Percentiles rank a stretch among this genome's conserved stretches.
phyloP scores from a whole-genome alignment of 768 basidiomycete species.

The Termitomyces sp. region DNA sequence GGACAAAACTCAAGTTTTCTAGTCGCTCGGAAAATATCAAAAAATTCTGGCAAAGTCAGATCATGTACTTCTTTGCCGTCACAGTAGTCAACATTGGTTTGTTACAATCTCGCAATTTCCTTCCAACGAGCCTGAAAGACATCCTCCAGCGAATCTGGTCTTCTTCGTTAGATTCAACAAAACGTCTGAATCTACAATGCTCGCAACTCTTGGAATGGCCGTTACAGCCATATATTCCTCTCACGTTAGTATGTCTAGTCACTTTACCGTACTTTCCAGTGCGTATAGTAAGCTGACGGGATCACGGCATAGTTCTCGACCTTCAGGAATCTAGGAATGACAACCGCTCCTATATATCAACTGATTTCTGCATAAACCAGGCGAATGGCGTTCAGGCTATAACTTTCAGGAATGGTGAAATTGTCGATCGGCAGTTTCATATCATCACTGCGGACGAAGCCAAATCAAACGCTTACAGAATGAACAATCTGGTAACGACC shows the following conservation, averaged over 20 bases:
- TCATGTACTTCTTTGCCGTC: slow-evolving; percentile 17
- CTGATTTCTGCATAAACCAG: slow-evolving; percentile 1
- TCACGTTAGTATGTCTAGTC: slow-evolving; percentile 14
- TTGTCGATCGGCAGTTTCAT: slow-evolving; percentile 11
- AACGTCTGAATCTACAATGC: slow-evolving; percentile 15
- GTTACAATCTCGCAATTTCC: neutral
- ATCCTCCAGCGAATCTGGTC: slow-evolving; percentile 13
- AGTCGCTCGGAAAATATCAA: slow-evolving; percentile 15
- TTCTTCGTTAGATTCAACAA: slow-evolving; percentile 16
- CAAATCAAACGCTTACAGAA: slow-evolving; percentile 11
- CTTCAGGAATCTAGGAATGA: slow-evolving; percentile 8
- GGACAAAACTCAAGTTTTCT: slow-evolving; percentile 9
- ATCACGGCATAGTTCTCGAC: slow-evolving; percentile 9
- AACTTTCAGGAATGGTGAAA: slow-evolving; percentile 10
- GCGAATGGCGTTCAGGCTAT: slow-evolving; percentile 9
- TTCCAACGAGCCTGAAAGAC: neutral
- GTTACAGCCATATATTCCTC: slow-evolving; percentile 14
- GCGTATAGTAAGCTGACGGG: neutral
- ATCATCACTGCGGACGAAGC: slow-evolving; percentile 5
- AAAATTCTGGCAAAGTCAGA: slow-evolving; percentile 16
- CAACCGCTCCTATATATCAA: slow-evolving; percentile 3
- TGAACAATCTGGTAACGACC: slow-evolving; percentile 7
- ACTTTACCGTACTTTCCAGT: neutral
- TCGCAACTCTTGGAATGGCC: slow-evolving; percentile 17
- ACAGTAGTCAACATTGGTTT: slow-evolving; percentile 14